Base-by-base conservation (phyloP, 202 grass and related monocot species). In the Brachypodium distachyon region DNA sequence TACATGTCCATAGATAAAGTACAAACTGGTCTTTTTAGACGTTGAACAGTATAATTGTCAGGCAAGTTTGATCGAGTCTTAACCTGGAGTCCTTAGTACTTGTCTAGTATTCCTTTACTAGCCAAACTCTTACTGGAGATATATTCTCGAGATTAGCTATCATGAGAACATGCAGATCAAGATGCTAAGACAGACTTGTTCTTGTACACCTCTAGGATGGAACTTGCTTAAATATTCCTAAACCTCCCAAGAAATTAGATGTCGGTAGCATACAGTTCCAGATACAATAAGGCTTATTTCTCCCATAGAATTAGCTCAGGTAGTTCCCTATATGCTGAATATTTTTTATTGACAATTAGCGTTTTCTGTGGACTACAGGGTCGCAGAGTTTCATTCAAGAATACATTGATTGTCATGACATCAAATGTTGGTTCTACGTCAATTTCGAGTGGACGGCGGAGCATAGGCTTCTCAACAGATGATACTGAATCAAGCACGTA, bases 371-470 rank as follows among this genome's bases (percentile, higher is more conserved):
- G 28, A 73, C 10, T 90, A 60, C 80, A 99, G 96, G 96, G 96
- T 47, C 92, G 92, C 22, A 90, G 61, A 65, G 87, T 99, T 89
- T 93, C 92, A 22, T 99, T 99, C 87, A 99, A 90, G 37, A 99
- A 99, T 42, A 93, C 96, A 47, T 89, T 96, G 80, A 96, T 99
- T 88, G 85, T 96, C 62, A 96, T 99, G 96, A 99, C 96, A 8
- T 99, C 92, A n/a, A 99, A 99, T 69, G 81, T 96, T 61, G 96
- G 96, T 52, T 99, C 96, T 27, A 84, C 85, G 49, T 87, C 91
- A 85, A 98, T 95, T 83, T 89, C 89, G 1, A 83, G 82, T 1
- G 96, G 96, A 26, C 90, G 79, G 63, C 87, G 42, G 75, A 90
- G 77, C 85, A 79, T 99, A 51, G 92, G 96, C 59, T 99, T 99